A percentile compares a stretch with the other conserved stretches of the same genome.
Evolutionary conservation across 2,329 filamentous ascomycete species (phyloP).

Genomic region (Fusarium clavum): DNA sequence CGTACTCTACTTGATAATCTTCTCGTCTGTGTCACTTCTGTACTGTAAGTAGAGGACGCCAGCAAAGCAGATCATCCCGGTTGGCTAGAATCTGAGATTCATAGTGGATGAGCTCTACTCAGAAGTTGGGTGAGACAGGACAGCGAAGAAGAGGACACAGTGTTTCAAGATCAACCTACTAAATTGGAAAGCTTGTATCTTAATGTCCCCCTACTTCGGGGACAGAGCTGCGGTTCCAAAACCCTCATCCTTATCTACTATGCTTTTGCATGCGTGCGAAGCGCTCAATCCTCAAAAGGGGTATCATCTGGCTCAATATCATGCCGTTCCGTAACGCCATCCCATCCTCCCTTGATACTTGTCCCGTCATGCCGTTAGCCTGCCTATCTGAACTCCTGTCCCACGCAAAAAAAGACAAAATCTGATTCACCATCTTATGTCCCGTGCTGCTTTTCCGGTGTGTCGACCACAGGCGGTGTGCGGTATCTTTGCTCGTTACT

Average conservation of each 20-base stretch:
- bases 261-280: not conserved
- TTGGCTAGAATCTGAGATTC: not conserved
- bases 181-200: not conserved
- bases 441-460: slow-evolving; percentile 9
- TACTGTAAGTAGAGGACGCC: not conserved
- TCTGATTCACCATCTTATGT: not conserved
- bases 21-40: not conserved
- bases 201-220: not conserved
- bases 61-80: not conserved
- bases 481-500: slow-evolving; percentile 30
- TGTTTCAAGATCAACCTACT: not conserved
- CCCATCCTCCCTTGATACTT: slow-evolving; percentile 1
- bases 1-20: not conserved
- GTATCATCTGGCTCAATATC: slow-evolving; percentile 34
- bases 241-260: not conserved
- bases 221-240: not conserved
- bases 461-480: slow-evolving; percentile 18
- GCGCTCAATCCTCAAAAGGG: slow-evolving; percentile 30
- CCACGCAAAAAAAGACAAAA: slow-evolving; percentile 2
- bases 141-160: not conserved
- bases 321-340: slow-evolving; percentile 36
- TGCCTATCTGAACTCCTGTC: slow-evolving; percentile 11
- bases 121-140: not conserved
- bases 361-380: not conserved
- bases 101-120: not conserved